phyloP scores from a whole-genome alignment of 805 yeast species.

The Nakazawaea ishiwadae region DNA sequence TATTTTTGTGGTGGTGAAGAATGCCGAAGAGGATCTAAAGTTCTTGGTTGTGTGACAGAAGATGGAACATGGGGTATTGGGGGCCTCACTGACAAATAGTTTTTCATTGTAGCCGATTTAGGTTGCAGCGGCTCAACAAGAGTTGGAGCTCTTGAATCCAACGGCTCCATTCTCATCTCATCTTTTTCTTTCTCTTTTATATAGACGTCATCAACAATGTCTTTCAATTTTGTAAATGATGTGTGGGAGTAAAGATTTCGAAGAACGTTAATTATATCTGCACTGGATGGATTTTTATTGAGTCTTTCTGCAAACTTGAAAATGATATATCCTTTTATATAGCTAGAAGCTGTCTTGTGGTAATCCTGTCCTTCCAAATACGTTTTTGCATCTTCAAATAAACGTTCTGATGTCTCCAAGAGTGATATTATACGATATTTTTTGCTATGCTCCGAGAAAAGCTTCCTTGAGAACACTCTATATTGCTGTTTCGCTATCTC shows the following conservation, averaged over 20 bases:
- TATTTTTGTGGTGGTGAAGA: no score
- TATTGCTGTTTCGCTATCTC: constrained; percentile 2
- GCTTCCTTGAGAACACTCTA: neutral
- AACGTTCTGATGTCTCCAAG: constrained; percentile 5
- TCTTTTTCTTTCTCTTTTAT: neutral
- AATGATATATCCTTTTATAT: constrained; percentile 4
- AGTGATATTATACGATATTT: constrained; percentile 2
- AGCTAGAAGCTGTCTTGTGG: constrained; percentile 5
- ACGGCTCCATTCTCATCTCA: neutral
- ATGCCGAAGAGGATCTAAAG: constrained; percentile 1
- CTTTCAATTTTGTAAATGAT: constrained; percentile 6
- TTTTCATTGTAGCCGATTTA: no score
- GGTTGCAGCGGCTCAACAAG: neutral
- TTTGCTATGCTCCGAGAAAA: neutral
- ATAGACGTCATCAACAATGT: constrained; percentile 7
- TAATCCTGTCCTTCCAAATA: neutral
- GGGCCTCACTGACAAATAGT: neutral
- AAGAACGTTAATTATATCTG: constrained; percentile 5
- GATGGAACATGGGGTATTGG: neutral
- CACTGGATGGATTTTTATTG: constrained; percentile 10
- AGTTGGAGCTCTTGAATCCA: neutral
- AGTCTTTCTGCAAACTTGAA: constrained; percentile 9
- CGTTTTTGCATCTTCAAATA: neutral
- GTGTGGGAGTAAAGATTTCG: constrained; percentile 1
- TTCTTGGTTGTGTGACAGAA: neutral